These are phyloP conservation scores for Plasmodiophora brassicae DNA, from an alignment of 208 protist genomes.

Conservation along the genomic window DNA sequence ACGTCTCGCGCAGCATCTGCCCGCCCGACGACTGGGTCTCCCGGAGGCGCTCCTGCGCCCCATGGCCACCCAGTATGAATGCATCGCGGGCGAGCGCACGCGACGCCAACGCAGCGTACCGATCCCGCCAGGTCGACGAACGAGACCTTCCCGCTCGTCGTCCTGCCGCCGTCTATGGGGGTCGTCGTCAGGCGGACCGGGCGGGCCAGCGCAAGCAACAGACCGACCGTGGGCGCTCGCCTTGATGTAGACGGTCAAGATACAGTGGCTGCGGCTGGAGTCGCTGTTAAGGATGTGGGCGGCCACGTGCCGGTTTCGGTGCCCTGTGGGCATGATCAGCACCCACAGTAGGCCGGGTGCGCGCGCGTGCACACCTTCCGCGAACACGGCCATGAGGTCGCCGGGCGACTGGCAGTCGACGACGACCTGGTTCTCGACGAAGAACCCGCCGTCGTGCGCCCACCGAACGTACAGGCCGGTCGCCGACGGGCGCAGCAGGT, in stretches of 20 bases:
- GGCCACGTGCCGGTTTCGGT: conserved; percentile 38
- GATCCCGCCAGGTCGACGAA: conserved; percentile 58
- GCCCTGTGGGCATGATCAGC: neutral
- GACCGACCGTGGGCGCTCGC: neutral
- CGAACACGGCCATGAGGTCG: conserved; percentile 51
- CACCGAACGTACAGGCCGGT: conserved; percentile 17
- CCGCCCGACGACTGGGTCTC: conserved; percentile 22
- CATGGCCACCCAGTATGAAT: neutral
- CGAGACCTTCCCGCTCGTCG: conserved; percentile 43
- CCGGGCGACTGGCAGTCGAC: conserved; percentile 48
- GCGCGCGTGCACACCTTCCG: conserved; percentile 41
- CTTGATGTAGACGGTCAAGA: conserved; percentile 39
- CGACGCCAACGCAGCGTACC: neutral
- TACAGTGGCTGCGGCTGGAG: conserved; percentile 50
- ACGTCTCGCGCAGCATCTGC: conserved; percentile 15
- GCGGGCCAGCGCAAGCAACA: neutral
- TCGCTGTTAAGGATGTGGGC: conserved; percentile 53
- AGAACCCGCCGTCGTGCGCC: neutral
- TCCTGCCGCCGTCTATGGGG: neutral
- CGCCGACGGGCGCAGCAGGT: conserved; percentile 18
- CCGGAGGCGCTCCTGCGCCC: conserved; percentile 12
- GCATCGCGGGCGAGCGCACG: too few relatives aligned
- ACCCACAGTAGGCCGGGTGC: neutral
- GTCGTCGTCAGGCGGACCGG: neutral
- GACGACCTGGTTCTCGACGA: conserved; percentile 47